Base-by-base conservation (phyloP, 306 rosid species). In the Vicia sativa region DNA sequence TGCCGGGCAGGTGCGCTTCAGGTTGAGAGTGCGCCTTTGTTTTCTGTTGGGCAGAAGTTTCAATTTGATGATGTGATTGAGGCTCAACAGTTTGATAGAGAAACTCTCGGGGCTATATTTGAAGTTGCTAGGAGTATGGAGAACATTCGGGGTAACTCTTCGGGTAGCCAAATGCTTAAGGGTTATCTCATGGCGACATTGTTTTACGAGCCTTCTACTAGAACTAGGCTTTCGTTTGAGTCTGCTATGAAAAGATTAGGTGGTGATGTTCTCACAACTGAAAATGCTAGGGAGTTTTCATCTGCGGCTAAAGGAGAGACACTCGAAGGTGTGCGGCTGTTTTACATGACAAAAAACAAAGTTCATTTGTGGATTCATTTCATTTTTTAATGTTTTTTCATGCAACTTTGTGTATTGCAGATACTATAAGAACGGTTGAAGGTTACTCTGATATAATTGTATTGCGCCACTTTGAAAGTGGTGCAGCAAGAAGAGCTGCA, bases 291-390 rank as follows among this genome's bases (percentile, higher is more conserved):
- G 55, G 97, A 90, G 84, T 93, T 93, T 79, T 93, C 97, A 1
- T 93, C 98, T 2, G 98, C 95, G 4, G 89, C 97, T 59, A 93
- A 90, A 74, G 97, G 96, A 78, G 98, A 93, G 84, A 93, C 98
- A 0, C 96, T 93, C 52, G 96, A 93, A 82, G 97, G 98, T 83
- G 15, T 18, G 62, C 4, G 14, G 1, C 9, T 10, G 11, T 66
- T 70, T 56, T 44, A 9, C 23, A 44, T 71, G 16, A n/a, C 41
- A 2, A 2, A 2, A 2, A 19, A 2, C 53, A 16, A 45, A 19
- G 43, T 71, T 64, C 10, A 13, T 41, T 11, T 10, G 11, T 59
- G 35, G 71, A 10, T 65, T 60, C 25, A 25, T 77, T 68, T 46
- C 31, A 9, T 19, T 23, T 62, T 16, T 15, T 58, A 28, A 28